Base-by-base conservation (phyloP, 352 stramenopile species). In the Peronospora tabacina region DNA sequence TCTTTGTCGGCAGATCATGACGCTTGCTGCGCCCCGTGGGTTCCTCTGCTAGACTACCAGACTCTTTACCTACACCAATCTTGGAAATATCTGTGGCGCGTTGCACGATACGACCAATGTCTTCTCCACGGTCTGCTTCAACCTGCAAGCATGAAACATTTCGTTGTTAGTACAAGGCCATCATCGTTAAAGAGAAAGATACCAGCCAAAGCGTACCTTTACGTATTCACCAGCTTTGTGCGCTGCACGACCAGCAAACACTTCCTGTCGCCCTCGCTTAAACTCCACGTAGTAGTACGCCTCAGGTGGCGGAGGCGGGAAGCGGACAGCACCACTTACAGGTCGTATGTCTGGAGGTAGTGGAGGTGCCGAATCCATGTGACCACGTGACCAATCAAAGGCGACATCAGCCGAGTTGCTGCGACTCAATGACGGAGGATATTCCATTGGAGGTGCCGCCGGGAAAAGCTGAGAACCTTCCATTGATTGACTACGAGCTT, bases 111-210 rank as follows among this genome's bases (percentile, higher is more conserved):
- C 72, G 74, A 4, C 95, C 95, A 51, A 98, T 93, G 71, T 98
- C 95, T 63, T 98, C 94, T 39, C 95, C 95, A 17, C 95, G 89
- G 63, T 98, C 95, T 15, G 95, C 95, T 67, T 98, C 95, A 34
- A 98, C 95, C 82, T 98, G 42, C 12, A 10, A n/a, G 50, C 11
- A 52, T 19, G n/a, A 30, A 32, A 41, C 30, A 11, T 11, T 26
- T 26, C 30, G 44, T 33, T 5, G 36, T 57, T 29, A 58, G 47
- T 8, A 7, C 13, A 6, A 1, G 15, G 17, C 16, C 41, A 37
- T 47, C n/a, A 7, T 29, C 5, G 13, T 35, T 26, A 12, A 30
- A 44, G n/a, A 33, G 33, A 46, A 11, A 34, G 9, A 11, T 33
- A 12, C 5, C 12, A 12, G 34, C 22, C 39, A 51, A 7, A 22